phyloP scores from a whole-genome alignment of 306 rosid genomes.

The Cyclanthera cordifolia region DNA sequence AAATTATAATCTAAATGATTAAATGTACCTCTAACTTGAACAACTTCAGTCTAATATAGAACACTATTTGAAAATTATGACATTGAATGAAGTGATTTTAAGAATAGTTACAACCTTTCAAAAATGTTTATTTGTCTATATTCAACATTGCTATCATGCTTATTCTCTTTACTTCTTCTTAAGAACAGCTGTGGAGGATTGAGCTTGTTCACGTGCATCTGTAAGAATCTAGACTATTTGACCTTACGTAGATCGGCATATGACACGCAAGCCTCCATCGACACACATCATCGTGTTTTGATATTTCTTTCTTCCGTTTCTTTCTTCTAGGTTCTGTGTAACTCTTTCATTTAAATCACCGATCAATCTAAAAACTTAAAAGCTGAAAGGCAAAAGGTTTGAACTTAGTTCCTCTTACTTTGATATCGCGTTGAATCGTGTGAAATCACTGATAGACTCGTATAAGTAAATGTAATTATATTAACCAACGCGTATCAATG shows the following conservation, averaged over 20 bases:
- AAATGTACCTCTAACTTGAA: slow-evolving; percentile 10
- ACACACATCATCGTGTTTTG: too few species aligned
- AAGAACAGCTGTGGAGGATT: background rate
- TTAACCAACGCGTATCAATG: too few species aligned
- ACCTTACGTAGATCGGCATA: background rate
- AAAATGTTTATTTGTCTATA: background rate
- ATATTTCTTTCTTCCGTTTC: too few species aligned
- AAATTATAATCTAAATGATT: slow-evolving; percentile 10
- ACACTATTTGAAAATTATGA: background rate
- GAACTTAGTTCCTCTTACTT: too few species aligned
- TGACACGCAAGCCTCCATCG: too few species aligned
- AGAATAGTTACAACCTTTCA: background rate
- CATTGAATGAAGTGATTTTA: slow-evolving; percentile 1
- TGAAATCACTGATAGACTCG: too few species aligned
- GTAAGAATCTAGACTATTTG: background rate
- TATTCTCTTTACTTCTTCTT: slow-evolving; percentile 3
- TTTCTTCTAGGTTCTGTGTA: too few species aligned
- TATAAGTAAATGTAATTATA: too few species aligned
- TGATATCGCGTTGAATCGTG: too few species aligned
- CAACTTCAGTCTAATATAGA: slow-evolving; percentile 2
- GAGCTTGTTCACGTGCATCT: background rate
- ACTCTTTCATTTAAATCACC: too few species aligned
- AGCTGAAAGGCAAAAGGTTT: too few species aligned
- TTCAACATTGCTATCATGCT: background rate
- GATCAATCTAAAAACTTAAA: too few species aligned